Evolutionary conservation across 2,329 filamentous ascomycete genomes (phyloP), one percentile per base, ranked within the genome.

Genomic region (Monilinia fructigena): DNA sequence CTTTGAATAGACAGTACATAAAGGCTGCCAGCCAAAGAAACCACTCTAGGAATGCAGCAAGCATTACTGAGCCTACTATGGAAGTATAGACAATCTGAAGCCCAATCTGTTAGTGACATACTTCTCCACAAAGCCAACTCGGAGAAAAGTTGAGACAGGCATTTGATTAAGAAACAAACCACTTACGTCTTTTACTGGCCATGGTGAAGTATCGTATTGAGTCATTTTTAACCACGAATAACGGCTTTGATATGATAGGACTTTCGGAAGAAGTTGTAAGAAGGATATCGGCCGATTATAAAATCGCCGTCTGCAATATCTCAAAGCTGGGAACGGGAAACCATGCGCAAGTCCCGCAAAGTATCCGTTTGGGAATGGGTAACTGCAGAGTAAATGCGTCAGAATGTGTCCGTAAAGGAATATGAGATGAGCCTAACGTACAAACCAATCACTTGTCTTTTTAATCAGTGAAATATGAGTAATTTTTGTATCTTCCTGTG

Each of bases 1-100:
- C 93, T 77, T 97, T 97, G 75, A 87, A 80, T 1, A 97, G 81
- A 76, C 94, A 98, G 79, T 97, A 98, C 69, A 95, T 76, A 76
- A 98, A 98, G 4, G 94, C 93, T n/a, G 90, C 87, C 52, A 98
- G 83, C 92, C 93, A 97, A 18, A 98, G 85, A 68, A 97, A 88
- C 93, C 95, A 98, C 80, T 98, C 94, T 11, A 98, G 82, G 40
- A 93, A 82, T 2, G 94, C 94, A 67, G 90, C 91, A 31, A 95
- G 74, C 88, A 97, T 92, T 60, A 97, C 82, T 8, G 89, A 78
- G 23, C 91, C 91, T 47, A 97, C 85, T 71, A 97, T 89, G 66
- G 88, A 81, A 11, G 93, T 89, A 76, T 96, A 97, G 66, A 94
- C 82, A 72, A 97, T 93, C 92, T 98, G 71, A 59, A 63, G 14